Evolutionary conservation across 306 rosid species (phyloP).

Genomic region (Fagus crenata): DNA sequence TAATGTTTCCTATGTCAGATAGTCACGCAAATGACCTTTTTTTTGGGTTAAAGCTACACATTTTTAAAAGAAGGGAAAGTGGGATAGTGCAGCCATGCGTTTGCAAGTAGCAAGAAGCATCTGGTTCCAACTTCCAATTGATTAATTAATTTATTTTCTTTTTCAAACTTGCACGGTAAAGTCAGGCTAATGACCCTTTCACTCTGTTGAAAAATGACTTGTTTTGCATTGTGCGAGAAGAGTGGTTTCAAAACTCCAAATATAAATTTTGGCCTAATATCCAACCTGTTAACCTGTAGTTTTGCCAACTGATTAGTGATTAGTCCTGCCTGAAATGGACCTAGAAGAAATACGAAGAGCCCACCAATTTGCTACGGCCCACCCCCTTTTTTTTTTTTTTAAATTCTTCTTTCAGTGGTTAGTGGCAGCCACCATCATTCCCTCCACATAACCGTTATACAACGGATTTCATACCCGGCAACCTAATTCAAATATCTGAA

Average conservation of each 20-base stretch:
- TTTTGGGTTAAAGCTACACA: not conserved
- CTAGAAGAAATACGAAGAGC: too few relatives aligned
- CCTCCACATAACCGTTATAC: constrained; percentile 59
- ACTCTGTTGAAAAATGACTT: too few relatives aligned
- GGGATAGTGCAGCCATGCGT: not conserved
- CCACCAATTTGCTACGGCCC: too few relatives aligned
- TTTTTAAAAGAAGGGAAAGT: not conserved
- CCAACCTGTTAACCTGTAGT: too few relatives aligned
- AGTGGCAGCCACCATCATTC: constrained; percentile 14
- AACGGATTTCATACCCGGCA: constrained; percentile 81
- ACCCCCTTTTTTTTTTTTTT: too few relatives aligned
- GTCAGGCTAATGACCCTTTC: not conserved
- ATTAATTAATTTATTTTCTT: not conserved
- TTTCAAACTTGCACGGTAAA: not conserved
- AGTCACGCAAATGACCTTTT: not conserved
- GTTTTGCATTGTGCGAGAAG: too few relatives aligned
- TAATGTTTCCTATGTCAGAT: not conserved
- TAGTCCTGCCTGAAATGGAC: too few relatives aligned
- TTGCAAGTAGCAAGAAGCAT: not conserved
- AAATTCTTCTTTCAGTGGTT: too few relatives aligned
- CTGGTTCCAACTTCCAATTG: not conserved
- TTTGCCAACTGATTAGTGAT: too few relatives aligned
- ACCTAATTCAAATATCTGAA: constrained; percentile 58
- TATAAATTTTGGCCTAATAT: too few relatives aligned
- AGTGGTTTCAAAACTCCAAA: too few relatives aligned